Evolutionary conservation across 768 basidiomycete species (phyloP), one percentile per base, ranked within the genome.

Genomic region (Tulasnella calospora): DNA sequence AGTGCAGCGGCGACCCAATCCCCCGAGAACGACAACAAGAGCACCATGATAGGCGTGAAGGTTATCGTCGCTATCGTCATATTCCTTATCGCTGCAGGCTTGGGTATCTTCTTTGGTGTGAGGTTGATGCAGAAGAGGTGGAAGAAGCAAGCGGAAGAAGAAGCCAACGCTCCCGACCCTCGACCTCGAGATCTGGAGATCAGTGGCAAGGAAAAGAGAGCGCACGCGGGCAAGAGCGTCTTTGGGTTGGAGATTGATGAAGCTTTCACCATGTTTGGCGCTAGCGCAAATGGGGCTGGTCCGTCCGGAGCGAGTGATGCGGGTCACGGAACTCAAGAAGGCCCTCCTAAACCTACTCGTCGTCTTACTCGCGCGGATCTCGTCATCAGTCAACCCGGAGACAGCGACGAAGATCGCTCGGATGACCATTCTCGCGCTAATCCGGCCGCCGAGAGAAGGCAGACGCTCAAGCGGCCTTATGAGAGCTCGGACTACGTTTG

Each of bases 41-140:
- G 86, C 79, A 81, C 90, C 6, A 88, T 87, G 0, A 86, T 92
- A 6, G 93, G 92, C 6, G 83, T 93, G 74, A 87, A 89, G 73
- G 88, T 92, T 6, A 86, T 93, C 33, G 85, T 93, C 44, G 89
- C 87, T 3, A 85, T 94, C 13, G 79, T 88, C 0, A 86, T 88
- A 0, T 90, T 93, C 84, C 87, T 93, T 75, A 89, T 81, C 17
- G 82, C 91, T 2, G 91, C 89, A 76, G 81, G 87, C 17, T 80
- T 82, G 5, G 83, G 92, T 35, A 93, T 93, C 80, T 86, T 83
- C 0, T 19, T 88, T 57, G 41, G 40, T 12, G 73, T 74, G 47
- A 40, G 73, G 27, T 15, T 55, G 27, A n/a, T 74, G 44, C n/a
- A 33, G 33, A 44, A 55, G 44, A 36, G 73, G 36, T 51, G 41